Conservation (phyloP, 495 filamentous ascomycete genomes). For the Aspergillus biplanus region DNA sequence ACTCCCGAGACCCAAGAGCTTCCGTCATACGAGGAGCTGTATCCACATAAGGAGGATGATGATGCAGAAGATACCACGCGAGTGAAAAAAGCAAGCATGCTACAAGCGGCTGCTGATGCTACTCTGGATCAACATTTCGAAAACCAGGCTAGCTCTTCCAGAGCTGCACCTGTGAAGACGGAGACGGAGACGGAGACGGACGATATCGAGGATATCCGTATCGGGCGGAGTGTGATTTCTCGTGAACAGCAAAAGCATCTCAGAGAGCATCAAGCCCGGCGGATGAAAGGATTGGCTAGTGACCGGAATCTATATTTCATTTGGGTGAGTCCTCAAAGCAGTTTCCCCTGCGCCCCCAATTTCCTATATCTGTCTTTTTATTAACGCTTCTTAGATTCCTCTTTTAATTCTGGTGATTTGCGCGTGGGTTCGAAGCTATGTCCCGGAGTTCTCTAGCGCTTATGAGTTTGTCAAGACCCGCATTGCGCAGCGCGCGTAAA, state of each 20-base stretch:
- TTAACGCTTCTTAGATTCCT: slow-evolving; percentile 38
- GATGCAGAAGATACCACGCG: slow-evolving; percentile 48
- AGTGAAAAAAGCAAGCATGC: slow-evolving; percentile 63
- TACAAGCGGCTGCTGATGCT: slow-evolving; percentile 65
- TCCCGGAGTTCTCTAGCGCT: slow-evolving; percentile 52
- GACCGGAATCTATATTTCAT: slow-evolving; percentile 84
- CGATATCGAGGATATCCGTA: slow-evolving; percentile 49
- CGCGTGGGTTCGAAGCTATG: slow-evolving; percentile 64
- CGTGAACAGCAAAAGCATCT: slow-evolving; percentile 76
- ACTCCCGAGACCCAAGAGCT: slow-evolving; percentile 54
- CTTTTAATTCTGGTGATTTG: slow-evolving; percentile 65
- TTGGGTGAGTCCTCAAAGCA: slow-evolving; percentile 63
- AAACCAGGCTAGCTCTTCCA: slow-evolving; percentile 50
- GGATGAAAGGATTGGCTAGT: slow-evolving; percentile 72
- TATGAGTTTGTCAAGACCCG: slow-evolving; percentile 51
- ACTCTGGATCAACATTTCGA: slow-evolving; percentile 71
- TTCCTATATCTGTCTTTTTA: background rate
- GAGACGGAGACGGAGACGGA: slow-evolving; percentile 34
- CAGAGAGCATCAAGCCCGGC: slow-evolving; percentile 69
- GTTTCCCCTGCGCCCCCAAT: no score
- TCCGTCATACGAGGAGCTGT: slow-evolving; percentile 83
- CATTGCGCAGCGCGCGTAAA: slow-evolving; percentile 47
- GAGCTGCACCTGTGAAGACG: slow-evolving; percentile 43
- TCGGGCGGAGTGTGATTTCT: slow-evolving; percentile 56
- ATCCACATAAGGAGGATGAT: slow-evolving; percentile 56